Base-by-base conservation (phyloP, 2,329 filamentous ascomycete species). In the Podosphaera leucotricha region DNA sequence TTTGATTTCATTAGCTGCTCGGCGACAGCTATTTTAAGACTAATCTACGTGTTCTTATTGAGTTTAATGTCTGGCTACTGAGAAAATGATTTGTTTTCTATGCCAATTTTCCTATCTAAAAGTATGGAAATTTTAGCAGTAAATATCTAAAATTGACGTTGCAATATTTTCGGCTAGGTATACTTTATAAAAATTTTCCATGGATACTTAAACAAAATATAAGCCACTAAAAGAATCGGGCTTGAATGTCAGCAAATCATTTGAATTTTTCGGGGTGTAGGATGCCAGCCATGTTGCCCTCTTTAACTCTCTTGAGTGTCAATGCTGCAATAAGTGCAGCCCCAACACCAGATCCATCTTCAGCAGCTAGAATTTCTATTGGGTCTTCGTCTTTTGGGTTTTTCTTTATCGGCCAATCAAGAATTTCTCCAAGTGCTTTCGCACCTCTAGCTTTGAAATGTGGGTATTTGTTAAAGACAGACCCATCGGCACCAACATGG, bases 391-490 rank as follows among this genome's bases (percentile, higher is more conserved):
- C 79, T 61, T 77, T 78, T 42, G 68, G 60, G 53, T 63, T 64
- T 48, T 67, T 70, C 64, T 82, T 81, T 45, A 71, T 74, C 2
- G 80, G 75, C 86, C 87, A 95, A 66, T 93, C 87, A 33, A 98
- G 74, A 52, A 98, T 94, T 67, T 98, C 90, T 45, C 83, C 77
- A 44, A 98, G 72, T 22, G 90, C 90, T 60, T 78, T 70, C 13
- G 90, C 87, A 45, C 87, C 86, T 44, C 90, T 80, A 46, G 77
- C 74, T 70, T 94, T 94, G 73, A 98, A 98, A 64, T 93, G 81
- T 11, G 90, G 90, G 65, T 98, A 98, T 62, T 95, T 95, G 71
- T 93, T 94, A 68, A 98, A 98, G 44, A 98, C 87, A 16, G 83
- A 92, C 33, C 90, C 90, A 59, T 98, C 90, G 43, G 90, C 90